phyloP scores from a whole-genome alignment of 345 rosid species.

The Salix suchowensis region DNA sequence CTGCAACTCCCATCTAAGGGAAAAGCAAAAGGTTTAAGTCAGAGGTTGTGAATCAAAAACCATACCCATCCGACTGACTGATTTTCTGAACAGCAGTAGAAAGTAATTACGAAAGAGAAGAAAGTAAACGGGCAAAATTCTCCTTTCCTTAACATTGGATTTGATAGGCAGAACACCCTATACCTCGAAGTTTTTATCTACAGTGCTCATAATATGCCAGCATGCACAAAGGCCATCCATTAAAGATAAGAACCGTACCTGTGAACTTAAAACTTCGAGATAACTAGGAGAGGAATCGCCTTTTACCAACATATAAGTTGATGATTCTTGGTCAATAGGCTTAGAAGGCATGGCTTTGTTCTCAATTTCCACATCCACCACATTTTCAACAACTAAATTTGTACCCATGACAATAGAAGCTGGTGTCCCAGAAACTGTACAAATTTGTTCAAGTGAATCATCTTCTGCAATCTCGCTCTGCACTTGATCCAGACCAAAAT shows the following conservation, averaged over 20 bases:
- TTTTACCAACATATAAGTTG: conserved; percentile 29
- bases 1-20: background rate
- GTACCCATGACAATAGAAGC: conserved; percentile 25
- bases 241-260: conserved; percentile 25
- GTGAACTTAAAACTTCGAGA: conserved; percentile 25
- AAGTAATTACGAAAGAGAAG: background rate
- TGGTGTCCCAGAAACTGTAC: conserved; percentile 35
- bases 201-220: background rate
- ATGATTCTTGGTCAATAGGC: conserved; percentile 30
- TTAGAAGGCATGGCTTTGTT: conserved; percentile 27
- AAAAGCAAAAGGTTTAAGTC: background rate
- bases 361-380: conserved; percentile 32
- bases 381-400: conserved; percentile 36
- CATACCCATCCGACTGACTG: background rate
- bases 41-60: background rate
- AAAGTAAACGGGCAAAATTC: background rate
- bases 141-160: background rate
- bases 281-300: conserved; percentile 32
- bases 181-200: background rate
- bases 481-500: conserved; percentile 24
- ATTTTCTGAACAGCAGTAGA: background rate
- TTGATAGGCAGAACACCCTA: background rate
- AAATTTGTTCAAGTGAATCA: conserved; percentile 24
- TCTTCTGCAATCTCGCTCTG: conserved; percentile 28
- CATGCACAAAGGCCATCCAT: background rate